Evolutionary conservation across 768 basidiomycete species (phyloP), one percentile per base, ranked within the genome.

Genomic region (Termitomyces sp.): DNA sequence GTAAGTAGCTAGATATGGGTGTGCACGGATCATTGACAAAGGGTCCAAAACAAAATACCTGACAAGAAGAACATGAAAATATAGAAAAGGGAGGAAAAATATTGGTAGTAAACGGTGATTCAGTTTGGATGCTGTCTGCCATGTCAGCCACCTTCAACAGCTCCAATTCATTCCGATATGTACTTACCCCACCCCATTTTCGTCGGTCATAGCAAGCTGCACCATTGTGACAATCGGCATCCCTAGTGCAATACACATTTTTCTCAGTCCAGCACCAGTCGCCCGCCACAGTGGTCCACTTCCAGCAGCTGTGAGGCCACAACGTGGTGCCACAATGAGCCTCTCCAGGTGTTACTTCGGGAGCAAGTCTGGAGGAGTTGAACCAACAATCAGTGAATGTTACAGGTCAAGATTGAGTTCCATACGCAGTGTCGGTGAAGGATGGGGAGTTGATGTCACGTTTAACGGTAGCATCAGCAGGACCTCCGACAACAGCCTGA

Each of bases 271-370:
- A 55, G 39, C 54, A 55, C 54, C 54, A 55, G 38, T 42, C n/a
- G n/a, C n/a, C n/a, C n/a, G n/a, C n/a, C n/a, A n/a, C n/a, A n/a
- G n/a, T n/a, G n/a, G n/a, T n/a, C 36, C 39, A 55, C 24, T 55
- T 55, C 54, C 54, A 55, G 54, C 54, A 42, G 39, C 39, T 42
- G 24, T 55, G 54, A 24, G 54, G 54, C 8, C n/a, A 55, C 2
- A 55, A n/a, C 3, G 11, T 5, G 2, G 40, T 44, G 6, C 55
- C 40, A 24, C 55, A 55, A 15, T 55, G 55, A 18, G 55, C 18
- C 11, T 55, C 55, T 28, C 55, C 55, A 4, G 55, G 55, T 6
- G 24, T 24, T n/a, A 44, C 55, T 44, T 44, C 28, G 4, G 24
- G 24, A 44, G 11, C 24, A 44, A 3, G 15, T 55, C 54, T 55